Conservation (phyloP, 352 stramenopile species). For the Blastocystis sp. region DNA sequence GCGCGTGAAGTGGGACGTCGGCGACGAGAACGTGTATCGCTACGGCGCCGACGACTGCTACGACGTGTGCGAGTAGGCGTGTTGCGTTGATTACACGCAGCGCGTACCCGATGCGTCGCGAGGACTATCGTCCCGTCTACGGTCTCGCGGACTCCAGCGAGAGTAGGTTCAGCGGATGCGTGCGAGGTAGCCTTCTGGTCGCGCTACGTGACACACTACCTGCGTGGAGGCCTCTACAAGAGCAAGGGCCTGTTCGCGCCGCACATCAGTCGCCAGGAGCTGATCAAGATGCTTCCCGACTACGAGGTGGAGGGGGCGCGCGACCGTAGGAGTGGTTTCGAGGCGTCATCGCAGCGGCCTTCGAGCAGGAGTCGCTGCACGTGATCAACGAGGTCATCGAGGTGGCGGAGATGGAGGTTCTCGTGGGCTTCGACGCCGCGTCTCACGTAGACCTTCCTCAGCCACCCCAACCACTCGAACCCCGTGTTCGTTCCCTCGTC, state of each 20-base stretch:
- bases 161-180: neutral
- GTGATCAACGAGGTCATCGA: slow-evolving; percentile 48
- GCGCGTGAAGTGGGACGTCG: slow-evolving; percentile 41
- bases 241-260: slow-evolving; percentile 41
- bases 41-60: slow-evolving; percentile 52
- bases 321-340: neutral
- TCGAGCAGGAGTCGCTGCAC: slow-evolving; percentile 16
- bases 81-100: neutral
- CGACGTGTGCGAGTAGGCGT: slow-evolving; percentile 34
- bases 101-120: slow-evolving; percentile 29
- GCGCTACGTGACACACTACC: slow-evolving; percentile 41
- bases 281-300: slow-evolving; percentile 45
- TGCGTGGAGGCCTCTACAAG: slow-evolving; percentile 7
- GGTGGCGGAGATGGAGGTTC: slow-evolving; percentile 11
- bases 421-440: neutral
- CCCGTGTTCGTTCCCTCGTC: slow-evolving; percentile 5
- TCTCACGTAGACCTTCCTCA: slow-evolving; percentile 20
- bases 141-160: neutral
- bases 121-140: slow-evolving; percentile 35
- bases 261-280: slow-evolving; percentile 11
- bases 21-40: slow-evolving; percentile 51
- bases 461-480: neutral
- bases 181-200: slow-evolving; percentile 41
- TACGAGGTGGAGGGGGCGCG: slow-evolving; percentile 15
- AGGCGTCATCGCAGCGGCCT: neutral